These are phyloP conservation scores for Cryptosporidium ryanae DNA, from an alignment of 169 alveolate species.

Conservation along the genomic window DNA sequence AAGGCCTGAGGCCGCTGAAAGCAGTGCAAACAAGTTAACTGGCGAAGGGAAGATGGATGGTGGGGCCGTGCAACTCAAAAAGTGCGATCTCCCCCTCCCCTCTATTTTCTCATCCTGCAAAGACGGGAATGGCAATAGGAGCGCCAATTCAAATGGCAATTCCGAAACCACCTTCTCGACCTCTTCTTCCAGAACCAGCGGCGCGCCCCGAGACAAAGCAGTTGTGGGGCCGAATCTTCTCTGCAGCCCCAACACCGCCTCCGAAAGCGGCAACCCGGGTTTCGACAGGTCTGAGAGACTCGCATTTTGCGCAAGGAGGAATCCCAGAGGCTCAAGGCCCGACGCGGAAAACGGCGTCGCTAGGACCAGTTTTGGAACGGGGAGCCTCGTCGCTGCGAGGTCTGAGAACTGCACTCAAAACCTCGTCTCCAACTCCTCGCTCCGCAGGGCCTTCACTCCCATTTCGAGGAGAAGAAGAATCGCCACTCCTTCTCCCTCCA, in stretches of 20 bases:
- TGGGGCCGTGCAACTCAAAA: neutral
- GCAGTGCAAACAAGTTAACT: neutral
- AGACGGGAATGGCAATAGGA: neutral
- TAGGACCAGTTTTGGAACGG: neutral
- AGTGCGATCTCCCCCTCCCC: no score
- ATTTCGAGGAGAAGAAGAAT: constrained; percentile 23
- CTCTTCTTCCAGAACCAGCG: no score
- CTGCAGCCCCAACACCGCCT: no score
- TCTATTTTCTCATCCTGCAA: neutral
- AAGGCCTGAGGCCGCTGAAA: neutral
- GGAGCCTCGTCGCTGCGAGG: no score
- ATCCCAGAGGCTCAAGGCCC: neutral
- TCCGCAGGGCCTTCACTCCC: constrained; percentile 56
- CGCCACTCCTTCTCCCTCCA: constrained; percentile 58
- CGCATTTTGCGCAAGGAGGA: no score
- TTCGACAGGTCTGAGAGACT: no score
- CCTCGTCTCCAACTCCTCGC: neutral
- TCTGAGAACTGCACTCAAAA: constrained; percentile 20
- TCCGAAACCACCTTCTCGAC: neutral
- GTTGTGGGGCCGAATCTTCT: no score
- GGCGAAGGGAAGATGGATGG: neutral
- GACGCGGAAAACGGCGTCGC: neutral
- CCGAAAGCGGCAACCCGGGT: no score
- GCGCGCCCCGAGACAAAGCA: no score
- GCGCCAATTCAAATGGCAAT: neutral